Conservation (phyloP, 2,329 filamentous ascomycete species). For the Fusarium chaquense region DNA sequence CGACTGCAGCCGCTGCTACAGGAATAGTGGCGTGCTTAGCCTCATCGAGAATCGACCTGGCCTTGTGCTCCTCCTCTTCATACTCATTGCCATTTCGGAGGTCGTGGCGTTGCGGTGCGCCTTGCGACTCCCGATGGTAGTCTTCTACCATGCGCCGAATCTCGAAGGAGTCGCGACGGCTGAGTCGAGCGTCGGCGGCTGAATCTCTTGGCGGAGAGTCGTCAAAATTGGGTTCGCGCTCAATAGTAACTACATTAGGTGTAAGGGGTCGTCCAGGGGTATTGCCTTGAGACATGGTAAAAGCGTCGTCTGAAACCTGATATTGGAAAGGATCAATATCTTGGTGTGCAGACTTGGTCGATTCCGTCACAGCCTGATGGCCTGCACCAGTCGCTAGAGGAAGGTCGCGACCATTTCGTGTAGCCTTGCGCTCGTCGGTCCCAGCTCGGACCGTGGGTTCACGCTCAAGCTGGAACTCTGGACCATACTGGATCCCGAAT, state of each 20-base stretch:
- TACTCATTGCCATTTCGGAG: slow-evolving; percentile 44
- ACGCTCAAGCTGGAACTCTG: slow-evolving; percentile 46
- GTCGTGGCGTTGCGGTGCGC: slow-evolving; percentile 34
- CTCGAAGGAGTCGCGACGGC: slow-evolving; percentile 65
- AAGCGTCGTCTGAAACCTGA: slow-evolving; percentile 66
- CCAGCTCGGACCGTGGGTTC: slow-evolving; percentile 41
- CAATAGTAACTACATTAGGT: slow-evolving; percentile 65
- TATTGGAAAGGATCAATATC: slow-evolving; percentile 69
- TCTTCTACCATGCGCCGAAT: slow-evolving; percentile 53
- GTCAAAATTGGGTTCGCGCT: slow-evolving; percentile 65
- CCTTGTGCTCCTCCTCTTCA: slow-evolving; percentile 58
- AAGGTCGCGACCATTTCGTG: slow-evolving; percentile 47
- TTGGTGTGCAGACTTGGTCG: slow-evolving; percentile 45
- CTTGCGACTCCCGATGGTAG: slow-evolving; percentile 43
- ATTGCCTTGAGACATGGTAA: slow-evolving; percentile 57
- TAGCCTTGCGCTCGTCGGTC: slow-evolving; percentile 42
- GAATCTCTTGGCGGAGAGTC: slow-evolving; percentile 49
- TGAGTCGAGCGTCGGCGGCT: slow-evolving; percentile 55
- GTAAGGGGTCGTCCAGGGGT: slow-evolving; percentile 60
- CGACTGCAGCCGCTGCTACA: slow-evolving; percentile 61
- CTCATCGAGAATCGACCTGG: slow-evolving; percentile 59
- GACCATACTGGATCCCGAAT: slow-evolving; percentile 47
- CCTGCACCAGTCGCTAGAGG: slow-evolving; percentile 47
- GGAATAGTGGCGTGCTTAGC: slow-evolving; percentile 62
- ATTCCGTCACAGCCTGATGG: slow-evolving; percentile 44